Evolutionary conservation across 2,329 filamentous ascomycete genomes (phyloP).

Genomic region (Knufia petricola): DNA sequence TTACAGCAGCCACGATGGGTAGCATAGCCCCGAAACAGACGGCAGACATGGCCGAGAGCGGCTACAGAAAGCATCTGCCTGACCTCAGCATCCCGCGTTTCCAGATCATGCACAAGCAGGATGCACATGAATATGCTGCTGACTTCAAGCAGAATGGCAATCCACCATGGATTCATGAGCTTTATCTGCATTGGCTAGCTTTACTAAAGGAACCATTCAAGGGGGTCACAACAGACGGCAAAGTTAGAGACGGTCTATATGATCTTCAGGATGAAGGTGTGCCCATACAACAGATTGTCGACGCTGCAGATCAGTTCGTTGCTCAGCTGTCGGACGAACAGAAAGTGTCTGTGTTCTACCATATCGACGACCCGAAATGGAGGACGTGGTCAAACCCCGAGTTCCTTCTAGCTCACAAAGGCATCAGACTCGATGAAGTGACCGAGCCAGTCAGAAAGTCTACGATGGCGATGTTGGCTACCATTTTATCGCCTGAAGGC

Average conservation of each 20-base stretch:
- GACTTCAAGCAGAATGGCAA: slow-evolving; percentile 49
- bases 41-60: slow-evolving; percentile 9
- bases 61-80: slow-evolving; percentile 52
- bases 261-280: slow-evolving; percentile 54
- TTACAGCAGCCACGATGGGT: not conserved
- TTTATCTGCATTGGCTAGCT: slow-evolving; percentile 51
- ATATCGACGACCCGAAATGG: slow-evolving; percentile 63
- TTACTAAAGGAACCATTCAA: slow-evolving; percentile 56
- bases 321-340: slow-evolving; percentile 41
- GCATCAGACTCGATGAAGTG: slow-evolving; percentile 59
- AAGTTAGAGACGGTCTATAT: slow-evolving; percentile 46
- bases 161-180: slow-evolving; percentile 57
- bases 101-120: slow-evolving; percentile 52
- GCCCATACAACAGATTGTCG: slow-evolving; percentile 48
- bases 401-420: slow-evolving; percentile 59
- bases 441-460: slow-evolving; percentile 35
- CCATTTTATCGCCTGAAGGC: slow-evolving; percentile 57
- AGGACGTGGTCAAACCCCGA: slow-evolving; percentile 64
- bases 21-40: not conserved
- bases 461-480: slow-evolving; percentile 47
- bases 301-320: slow-evolving; percentile 41
- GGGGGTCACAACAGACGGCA: slow-evolving; percentile 60
- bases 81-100: slow-evolving; percentile 54
- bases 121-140: slow-evolving; percentile 52
- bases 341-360: slow-evolving; percentile 42